Evolutionary conservation across 2,329 filamentous ascomycete species (phyloP), one percentile per base, ranked within the genome.

Genomic region (Xenosphaeropsis pyriputrescens): DNA sequence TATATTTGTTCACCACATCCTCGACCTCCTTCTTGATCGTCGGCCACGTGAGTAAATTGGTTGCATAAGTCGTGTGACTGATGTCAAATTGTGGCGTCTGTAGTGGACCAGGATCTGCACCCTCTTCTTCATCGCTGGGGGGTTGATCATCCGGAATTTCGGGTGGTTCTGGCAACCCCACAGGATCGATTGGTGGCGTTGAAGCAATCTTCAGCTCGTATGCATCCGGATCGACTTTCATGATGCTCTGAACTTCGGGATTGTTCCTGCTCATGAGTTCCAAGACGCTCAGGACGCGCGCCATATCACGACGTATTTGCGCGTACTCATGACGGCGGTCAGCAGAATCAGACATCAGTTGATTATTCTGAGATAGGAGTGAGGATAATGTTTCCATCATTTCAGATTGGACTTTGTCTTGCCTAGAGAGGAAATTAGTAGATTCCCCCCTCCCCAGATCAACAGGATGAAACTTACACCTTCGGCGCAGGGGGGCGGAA

Each of bases 401-500:
- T 41, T 78, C 75, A 6, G 67, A 61, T 13, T 71, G 64, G 3
- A 70, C 65, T 54, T 76, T 79, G 50, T 79, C 74, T 44, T 53
- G 37, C 29, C 22, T 26, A 9, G n/a, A n/a, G n/a, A 3, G 22
- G 12, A 9, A 26, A 26, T 26, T 26, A 26, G 22, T 26, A 26
- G 8, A 26, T n/a, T n/a, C n/a, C n/a, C n/a, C n/a, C n/a, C n/a
- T n/a, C 8, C 22, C 22, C 8, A 26, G 8, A 9, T 8, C 8
- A 26, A 26, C 5, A 26, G 3, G 22, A 26, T 26, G 8, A 26
- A 9, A 65, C 80, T 56, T 68, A 93, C 84, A 93, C 89, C 53
- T 93, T 91, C 13, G 85, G 85, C 16, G 85, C 82, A 5, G 91
- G 81, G 52, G 95, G 88, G 46, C 88, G 78, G 57, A 95, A 96